Base-by-base conservation (phyloP, 495 filamentous ascomycete species). In the Pyronema domesticum region DNA sequence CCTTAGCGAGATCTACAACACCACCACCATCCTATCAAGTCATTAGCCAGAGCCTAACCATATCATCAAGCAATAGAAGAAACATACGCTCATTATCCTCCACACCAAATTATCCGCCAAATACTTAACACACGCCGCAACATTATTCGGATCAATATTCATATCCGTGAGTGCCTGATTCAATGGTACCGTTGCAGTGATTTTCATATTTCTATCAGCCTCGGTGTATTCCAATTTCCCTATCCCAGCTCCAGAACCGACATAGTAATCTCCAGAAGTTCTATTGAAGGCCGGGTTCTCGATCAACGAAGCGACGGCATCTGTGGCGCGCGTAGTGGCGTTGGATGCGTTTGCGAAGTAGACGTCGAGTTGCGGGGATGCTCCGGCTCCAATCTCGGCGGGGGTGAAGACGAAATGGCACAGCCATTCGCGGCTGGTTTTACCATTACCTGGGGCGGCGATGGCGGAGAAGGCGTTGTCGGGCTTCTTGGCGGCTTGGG, bases 121-220 rank as follows among this genome's bases (percentile, higher is more conserved):
- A 42, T 57, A 55, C 34, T 48, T 44, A 35, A 67, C 55, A 49
- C 52, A 58, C 11, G 19, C 37, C 1, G 37, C 1, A 8, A 30
- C 14, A 17, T 65, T 48, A 17, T 57, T 44, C 33, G 62, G 46
- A 13, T 51, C 50, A 33, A 60, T 35, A 0, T 18, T 33, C 9
- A 56, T 55, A 7, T 57, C 52, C 11, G 55, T 36, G n/a, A 67
- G 49, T 14, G 54, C 54, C 17, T 59, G 30, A 1, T 65, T 65
- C 39, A 67, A 55, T 15, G 61, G 65, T 18, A 67, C 58, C 6
- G 65, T 55, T 11, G 46, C 50, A 35, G 58, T 61, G 34, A 67
- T 14, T 7, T 11, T 18, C 52, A 30, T 54, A 15, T 14, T 46
- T 5, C 48, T 50, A 17, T 50, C 47, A 1, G 11, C 13, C 7